A percentile compares a stretch with the other conserved stretches of the same genome.
These are phyloP conservation scores for Aspergillus sp. DNA, from an alignment of 2,329 filamentous ascomycete species.

Conservation along the genomic window DNA sequence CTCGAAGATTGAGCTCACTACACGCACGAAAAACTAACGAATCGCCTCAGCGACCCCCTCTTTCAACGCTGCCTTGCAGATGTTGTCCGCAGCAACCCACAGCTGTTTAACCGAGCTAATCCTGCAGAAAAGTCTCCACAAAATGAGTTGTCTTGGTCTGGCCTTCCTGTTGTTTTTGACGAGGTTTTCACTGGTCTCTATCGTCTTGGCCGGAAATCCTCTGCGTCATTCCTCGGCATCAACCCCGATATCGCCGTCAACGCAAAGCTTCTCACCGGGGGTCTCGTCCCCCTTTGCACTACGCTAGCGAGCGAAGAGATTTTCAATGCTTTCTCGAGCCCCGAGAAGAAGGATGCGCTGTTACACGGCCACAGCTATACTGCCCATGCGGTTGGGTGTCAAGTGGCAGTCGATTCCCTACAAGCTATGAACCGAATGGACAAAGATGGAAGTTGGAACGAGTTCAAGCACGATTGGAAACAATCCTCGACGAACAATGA, in stretches of 20 bases:
- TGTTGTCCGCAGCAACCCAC: slow-evolving; percentile 64
- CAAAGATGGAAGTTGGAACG: slow-evolving; percentile 59
- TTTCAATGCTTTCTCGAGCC: slow-evolving; percentile 71
- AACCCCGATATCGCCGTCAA: slow-evolving; percentile 78
- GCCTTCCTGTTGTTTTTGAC: slow-evolving; percentile 79
- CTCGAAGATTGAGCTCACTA: background rate
- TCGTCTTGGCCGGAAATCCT: slow-evolving; percentile 73
- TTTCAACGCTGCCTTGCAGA: slow-evolving; percentile 75
- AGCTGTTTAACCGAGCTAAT: slow-evolving; percentile 56
- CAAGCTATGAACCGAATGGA: slow-evolving; percentile 65
- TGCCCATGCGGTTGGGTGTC: slow-evolving; percentile 79
- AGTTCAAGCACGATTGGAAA: slow-evolving; percentile 57
- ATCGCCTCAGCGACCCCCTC: slow-evolving; percentile 68
- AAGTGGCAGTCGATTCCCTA: slow-evolving; percentile 73
- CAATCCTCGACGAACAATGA: background rate
- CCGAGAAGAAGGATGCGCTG: slow-evolving; percentile 77
- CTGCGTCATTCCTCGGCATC: slow-evolving; percentile 70
- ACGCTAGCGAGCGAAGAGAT: slow-evolving; percentile 76
- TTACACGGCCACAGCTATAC: slow-evolving; percentile 88
- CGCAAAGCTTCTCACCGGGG: slow-evolving; percentile 82
- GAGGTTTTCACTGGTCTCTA: slow-evolving; percentile 89
- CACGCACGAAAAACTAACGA: background rate
- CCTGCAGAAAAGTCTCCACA: slow-evolving; percentile 4
- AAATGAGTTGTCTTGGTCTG: slow-evolving; percentile 60
- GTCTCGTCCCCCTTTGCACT: slow-evolving; percentile 74